Evolutionary conservation across 495 filamentous ascomycete species (phyloP).

Genomic region (Xylona heveae): DNA sequence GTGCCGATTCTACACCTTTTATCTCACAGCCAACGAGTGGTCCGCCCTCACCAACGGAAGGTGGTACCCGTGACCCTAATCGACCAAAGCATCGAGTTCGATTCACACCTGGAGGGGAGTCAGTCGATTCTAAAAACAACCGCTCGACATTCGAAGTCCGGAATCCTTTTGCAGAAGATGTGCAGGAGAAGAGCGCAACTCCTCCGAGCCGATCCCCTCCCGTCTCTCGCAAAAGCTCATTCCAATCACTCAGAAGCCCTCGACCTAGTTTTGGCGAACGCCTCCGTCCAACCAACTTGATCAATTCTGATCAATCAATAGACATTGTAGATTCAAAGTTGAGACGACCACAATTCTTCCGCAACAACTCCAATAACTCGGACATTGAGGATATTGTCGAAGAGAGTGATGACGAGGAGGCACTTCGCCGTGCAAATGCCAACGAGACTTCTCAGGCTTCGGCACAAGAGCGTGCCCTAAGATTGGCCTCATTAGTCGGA

Average conservation of each 20-base stretch:
- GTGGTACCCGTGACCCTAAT: too few relatives aligned
- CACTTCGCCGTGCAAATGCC: conserved; percentile 1
- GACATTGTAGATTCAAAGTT: too few relatives aligned
- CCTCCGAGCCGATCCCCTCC: too few relatives aligned
- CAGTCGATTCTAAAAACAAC: conserved; percentile 7
- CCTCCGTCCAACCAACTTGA: too few relatives aligned
- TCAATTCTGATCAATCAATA: conserved; percentile 3
- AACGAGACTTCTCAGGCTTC: conserved; percentile 8
- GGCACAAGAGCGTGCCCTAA: conserved; percentile 10
- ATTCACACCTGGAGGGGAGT: conserved; percentile 9
- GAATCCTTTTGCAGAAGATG: too few relatives aligned
- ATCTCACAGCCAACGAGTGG: too few relatives aligned
- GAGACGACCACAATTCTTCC: neutral
- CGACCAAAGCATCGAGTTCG: conserved; percentile 9
- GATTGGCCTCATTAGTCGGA: conserved; percentile 9
- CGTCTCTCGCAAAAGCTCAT: too few relatives aligned
- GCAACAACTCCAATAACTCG: neutral
- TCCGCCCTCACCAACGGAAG: conserved; percentile 9
- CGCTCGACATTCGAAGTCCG: conserved; percentile 8
- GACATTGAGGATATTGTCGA: neutral
- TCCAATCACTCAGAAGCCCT: too few relatives aligned
- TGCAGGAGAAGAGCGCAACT: too few relatives aligned
- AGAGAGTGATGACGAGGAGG: neutral
- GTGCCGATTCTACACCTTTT: too few relatives aligned
- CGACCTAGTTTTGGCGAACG: too few relatives aligned